Conservation (phyloP, 306 rosid genomes). For the Castanospermum australe region DNA sequence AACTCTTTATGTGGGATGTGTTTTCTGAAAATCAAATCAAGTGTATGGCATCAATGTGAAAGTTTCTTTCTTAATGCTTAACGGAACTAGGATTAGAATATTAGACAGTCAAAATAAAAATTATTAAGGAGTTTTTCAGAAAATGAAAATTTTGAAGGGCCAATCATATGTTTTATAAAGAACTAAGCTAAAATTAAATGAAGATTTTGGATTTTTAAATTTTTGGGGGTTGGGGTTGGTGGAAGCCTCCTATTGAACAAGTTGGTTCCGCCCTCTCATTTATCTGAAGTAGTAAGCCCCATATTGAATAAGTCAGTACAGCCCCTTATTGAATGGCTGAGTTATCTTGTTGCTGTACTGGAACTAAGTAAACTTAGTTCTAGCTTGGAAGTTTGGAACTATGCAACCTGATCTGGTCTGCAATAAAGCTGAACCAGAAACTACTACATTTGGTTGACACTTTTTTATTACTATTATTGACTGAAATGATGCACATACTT, state of each 20-base stretch:
- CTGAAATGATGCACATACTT: neutral
- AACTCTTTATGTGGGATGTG: neutral
- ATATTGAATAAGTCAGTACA: neutral
- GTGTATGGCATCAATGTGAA: neutral
- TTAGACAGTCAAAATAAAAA: neutral
- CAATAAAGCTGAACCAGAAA: too few species aligned
- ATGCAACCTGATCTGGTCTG: neutral
- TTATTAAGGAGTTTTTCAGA: neutral
- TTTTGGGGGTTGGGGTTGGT: neutral
- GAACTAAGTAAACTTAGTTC: neutral
- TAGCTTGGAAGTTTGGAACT: neutral
- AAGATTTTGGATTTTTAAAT: neutral
- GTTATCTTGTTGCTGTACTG: neutral
- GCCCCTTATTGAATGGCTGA: neutral
- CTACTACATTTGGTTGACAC: neutral
- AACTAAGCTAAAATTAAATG: neutral
- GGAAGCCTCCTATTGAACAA: neutral
- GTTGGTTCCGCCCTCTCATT: neutral
- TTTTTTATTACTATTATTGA: neutral
- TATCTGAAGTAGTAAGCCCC: neutral
- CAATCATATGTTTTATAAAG: neutral
- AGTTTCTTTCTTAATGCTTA: neutral
- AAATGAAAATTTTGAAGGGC: neutral
- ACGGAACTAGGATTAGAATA: neutral
- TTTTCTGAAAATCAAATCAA: neutral